These are phyloP conservation scores for Aspergillus incahuasiensis DNA, from an alignment of 495 filamentous ascomycete genomes.

Conservation along the genomic window DNA sequence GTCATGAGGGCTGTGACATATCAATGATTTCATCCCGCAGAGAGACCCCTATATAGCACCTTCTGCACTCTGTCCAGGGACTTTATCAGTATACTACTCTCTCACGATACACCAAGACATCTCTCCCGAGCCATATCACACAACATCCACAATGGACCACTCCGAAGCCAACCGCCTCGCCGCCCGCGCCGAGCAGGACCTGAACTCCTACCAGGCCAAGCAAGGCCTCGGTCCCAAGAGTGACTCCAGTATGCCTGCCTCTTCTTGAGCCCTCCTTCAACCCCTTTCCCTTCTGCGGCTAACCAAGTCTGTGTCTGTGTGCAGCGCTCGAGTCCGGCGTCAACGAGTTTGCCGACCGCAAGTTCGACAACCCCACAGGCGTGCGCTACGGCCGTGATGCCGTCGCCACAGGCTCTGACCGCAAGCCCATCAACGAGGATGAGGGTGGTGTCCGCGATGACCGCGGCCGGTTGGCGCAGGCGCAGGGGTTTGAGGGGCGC, in stretches of 20 bases:
- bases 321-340: constrained; percentile 51
- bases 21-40: background rate
- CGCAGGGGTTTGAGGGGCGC: constrained; percentile 44
- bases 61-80: no score
- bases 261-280: no score
- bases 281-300: background rate
- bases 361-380: constrained; percentile 33
- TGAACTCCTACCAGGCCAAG: constrained; percentile 52
- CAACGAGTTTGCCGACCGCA: constrained; percentile 39
- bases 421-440: constrained; percentile 45
- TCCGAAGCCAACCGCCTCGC: constrained; percentile 36
- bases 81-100: no score
- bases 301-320: background rate
- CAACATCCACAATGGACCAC: constrained; percentile 28
- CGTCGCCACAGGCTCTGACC: constrained; percentile 46
- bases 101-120: background rate
- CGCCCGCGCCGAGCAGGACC: constrained; percentile 47
- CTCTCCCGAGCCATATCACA: no score
- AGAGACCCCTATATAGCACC: background rate
- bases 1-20: constrained; percentile 1
- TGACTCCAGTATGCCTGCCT: constrained; percentile 43
- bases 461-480: constrained; percentile 44
- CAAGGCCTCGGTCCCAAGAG: constrained; percentile 38
- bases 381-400: constrained; percentile 46
- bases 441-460: constrained; percentile 48